Percentiles rank a stretch among this genome's conserved stretches.
These are phyloP conservation scores for Mortierella sp. DNA, from an alignment of 371 early-diverging fungal genomes.

Conservation along the genomic window DNA sequence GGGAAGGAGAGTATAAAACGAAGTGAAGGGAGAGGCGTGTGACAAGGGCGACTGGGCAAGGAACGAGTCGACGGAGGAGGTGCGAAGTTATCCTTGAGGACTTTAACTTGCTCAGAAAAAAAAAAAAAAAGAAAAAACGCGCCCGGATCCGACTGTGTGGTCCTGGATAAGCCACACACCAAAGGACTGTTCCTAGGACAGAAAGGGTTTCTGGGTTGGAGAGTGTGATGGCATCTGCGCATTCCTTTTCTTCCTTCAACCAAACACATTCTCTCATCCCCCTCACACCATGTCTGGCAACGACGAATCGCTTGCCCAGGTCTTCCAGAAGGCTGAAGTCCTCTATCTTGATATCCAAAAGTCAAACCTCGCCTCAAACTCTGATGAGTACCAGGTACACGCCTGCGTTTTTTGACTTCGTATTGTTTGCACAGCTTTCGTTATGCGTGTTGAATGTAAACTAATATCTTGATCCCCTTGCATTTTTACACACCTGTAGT, in stretches of 20 bases:
- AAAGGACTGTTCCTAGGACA: not conserved
- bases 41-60: not conserved
- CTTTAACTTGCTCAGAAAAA: not conserved
- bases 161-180: not conserved
- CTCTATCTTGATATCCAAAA: slow-evolving; percentile 45
- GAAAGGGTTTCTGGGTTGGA: not conserved
- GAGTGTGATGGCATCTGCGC: not conserved
- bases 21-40: not conserved
- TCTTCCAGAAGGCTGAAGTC: slow-evolving; percentile 48
- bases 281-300: slow-evolving; percentile 31
- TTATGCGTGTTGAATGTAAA: no score
- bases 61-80: not conserved
- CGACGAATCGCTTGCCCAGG: slow-evolving; percentile 41
- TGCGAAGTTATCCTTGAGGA: not conserved
- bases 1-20: not conserved
- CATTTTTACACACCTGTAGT: slow-evolving; percentile 51
- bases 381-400: slow-evolving; percentile 54
- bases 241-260: not conserved
- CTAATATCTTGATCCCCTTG: no score
- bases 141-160: no score
- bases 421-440: no score
- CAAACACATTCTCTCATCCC: not conserved
- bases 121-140: not conserved
- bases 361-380: slow-evolving; percentile 39
- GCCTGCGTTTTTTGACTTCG: not conserved